Evolutionary conservation across 2,329 filamentous ascomycete species (phyloP).

Genomic region (Leptosphaerulina australis): DNA sequence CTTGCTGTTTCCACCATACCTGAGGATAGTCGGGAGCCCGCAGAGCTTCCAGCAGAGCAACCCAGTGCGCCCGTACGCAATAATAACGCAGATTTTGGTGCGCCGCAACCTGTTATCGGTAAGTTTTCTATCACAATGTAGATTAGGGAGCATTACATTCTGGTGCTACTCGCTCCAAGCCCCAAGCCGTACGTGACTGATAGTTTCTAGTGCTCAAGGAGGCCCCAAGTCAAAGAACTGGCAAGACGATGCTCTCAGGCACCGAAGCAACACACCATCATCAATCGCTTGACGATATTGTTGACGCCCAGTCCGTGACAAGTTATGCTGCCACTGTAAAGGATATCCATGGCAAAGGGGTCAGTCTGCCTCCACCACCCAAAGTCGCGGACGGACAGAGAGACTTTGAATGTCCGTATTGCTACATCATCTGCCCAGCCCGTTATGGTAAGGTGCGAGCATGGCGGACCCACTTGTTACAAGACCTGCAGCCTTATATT

Average conservation of each 20-base stretch:
- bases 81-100: slow-evolving; percentile 23
- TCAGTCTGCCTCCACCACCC: slow-evolving; percentile 45
- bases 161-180: neutral
- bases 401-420: slow-evolving; percentile 49
- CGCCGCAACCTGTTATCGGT: slow-evolving; percentile 9
- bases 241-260: slow-evolving; percentile 44
- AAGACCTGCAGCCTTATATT: slow-evolving; percentile 47
- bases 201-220: slow-evolving; percentile 16
- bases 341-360: slow-evolving; percentile 42
- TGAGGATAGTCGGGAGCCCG: slow-evolving; percentile 24
- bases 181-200: neutral
- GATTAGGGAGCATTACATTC: neutral
- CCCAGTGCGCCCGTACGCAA: slow-evolving; percentile 16
- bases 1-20: slow-evolving; percentile 30
- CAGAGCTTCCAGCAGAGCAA: slow-evolving; percentile 6
- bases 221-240: slow-evolving; percentile 41
- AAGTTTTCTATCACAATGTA: neutral
- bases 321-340: slow-evolving; percentile 46
- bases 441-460: slow-evolving; percentile 41
- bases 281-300: slow-evolving; percentile 45
- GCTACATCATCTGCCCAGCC: slow-evolving; percentile 49
- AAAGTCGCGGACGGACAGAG: slow-evolving; percentile 39
- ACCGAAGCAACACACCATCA: slow-evolving; percentile 48
- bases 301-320: slow-evolving; percentile 46
- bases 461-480: slow-evolving; percentile 46